Conservation (phyloP, 2,329 filamentous ascomycete genomes). For the Zasmidium angulare region DNA sequence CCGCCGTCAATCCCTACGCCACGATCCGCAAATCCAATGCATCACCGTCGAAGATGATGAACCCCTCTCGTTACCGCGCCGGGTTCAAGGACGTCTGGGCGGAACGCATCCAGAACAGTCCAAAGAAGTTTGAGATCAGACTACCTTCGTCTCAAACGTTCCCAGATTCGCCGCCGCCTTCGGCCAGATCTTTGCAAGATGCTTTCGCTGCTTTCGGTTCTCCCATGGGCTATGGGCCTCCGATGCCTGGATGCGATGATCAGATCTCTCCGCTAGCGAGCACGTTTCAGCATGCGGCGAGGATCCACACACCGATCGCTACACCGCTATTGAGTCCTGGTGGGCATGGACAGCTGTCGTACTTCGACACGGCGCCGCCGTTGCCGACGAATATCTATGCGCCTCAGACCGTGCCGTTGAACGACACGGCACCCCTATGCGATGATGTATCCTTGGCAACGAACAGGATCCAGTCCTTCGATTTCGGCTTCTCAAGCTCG, state of each 20-base stretch:
- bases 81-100: slow-evolving; percentile 53
- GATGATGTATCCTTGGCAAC: slow-evolving; percentile 24
- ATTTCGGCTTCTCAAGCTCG: slow-evolving; percentile 34
- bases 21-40: slow-evolving; percentile 33
- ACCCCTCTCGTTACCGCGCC: slow-evolving; percentile 47
- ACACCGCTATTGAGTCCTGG: slow-evolving; percentile 29
- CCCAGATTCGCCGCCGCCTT: slow-evolving; percentile 48
- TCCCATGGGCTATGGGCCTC: slow-evolving; percentile 18
- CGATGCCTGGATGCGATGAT: slow-evolving; percentile 26
- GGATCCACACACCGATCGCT: slow-evolving; percentile 31
- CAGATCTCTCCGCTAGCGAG: slow-evolving; percentile 32
- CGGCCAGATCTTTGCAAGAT: slow-evolving; percentile 43
- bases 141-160: slow-evolving; percentile 41
- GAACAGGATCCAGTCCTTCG: slow-evolving; percentile 31
- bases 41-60: slow-evolving; percentile 54
- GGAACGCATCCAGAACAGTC: slow-evolving; percentile 47
- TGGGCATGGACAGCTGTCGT: slow-evolving; percentile 19
- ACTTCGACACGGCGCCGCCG: slow-evolving; percentile 23
- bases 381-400: slow-evolving; percentile 21
- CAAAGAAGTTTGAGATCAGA: slow-evolving; percentile 52
- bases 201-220: slow-evolving; percentile 34
- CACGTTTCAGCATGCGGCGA: slow-evolving; percentile 32
- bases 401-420: slow-evolving; percentile 26
- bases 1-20: slow-evolving; percentile 23
- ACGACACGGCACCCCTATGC: slow-evolving; percentile 32